Evolutionary conservation across 2,329 filamentous ascomycete genomes (phyloP), one percentile per base, ranked within the genome.

Genomic region (Talaromyces verruculosus): DNA sequence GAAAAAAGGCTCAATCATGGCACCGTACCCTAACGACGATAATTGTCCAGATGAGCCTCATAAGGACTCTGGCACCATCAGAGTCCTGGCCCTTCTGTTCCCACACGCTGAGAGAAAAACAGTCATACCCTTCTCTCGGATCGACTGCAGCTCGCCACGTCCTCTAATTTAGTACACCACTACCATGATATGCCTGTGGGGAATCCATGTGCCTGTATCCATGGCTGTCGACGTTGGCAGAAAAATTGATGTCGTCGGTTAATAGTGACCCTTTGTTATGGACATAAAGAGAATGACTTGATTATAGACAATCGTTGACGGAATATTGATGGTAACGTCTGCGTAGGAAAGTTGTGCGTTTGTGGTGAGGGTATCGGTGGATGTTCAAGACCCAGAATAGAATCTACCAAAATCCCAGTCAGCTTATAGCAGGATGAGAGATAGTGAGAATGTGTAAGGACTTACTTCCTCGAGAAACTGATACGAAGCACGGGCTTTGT

Each of bases 261-360:
- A 35, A 11, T 8, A 4, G 28, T 1, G 49, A 55, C 49, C n/a
- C 6, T 13, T 25, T 15, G 5, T 28, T 53, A 8, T 11, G 19
- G 47, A 53, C 47, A n/a, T 53, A 53, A 76, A 74, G 3, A 72
- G 69, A 5, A 75, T 70, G 73, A 75, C 73, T 49, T 75, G 71
- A 35, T 73, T 60, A 51, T 73, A 76, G 25, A 75, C 72, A 8
- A 75, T 65, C 67, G 77, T 68, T 11, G 69, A 73, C 2, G 74
- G 70, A 7, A 77, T 68, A 7, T 75, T 74, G 37, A 71, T 72
- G 45, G 71, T 70, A 43, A 73, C 67, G 49, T 76, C n/a, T n/a
- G 51, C 28, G 15, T 35, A 55, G 22, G 45, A 25, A 5, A 11
- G 43, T 10, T 19, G n/a, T 6, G 43, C n/a, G 43, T 22, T 45